Conservation (phyloP, 306 rosid species). For the Sesbania bispinosa region DNA sequence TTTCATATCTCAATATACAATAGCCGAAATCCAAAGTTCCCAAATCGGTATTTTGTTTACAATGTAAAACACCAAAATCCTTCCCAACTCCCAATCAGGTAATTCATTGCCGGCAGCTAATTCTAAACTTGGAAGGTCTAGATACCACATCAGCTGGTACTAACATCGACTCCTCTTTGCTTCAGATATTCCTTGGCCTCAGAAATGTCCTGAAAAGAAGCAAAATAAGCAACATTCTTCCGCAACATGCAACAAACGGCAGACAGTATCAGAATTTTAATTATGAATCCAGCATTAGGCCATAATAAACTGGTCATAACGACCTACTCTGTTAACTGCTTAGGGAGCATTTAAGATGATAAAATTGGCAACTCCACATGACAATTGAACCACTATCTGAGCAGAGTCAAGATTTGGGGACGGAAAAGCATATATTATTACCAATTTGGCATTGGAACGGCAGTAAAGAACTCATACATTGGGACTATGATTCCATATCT, state of each 20-base stretch:
- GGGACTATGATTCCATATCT: no score
- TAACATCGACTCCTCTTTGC: constrained; percentile 64
- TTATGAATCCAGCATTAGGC: not conserved
- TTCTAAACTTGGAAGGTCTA: not conserved
- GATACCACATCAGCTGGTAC: constrained; percentile 39
- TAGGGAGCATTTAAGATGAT: not conserved
- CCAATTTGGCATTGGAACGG: not conserved
- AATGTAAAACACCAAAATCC: constrained; percentile 3
- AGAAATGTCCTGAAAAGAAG: constrained; percentile 53
- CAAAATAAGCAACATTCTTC: constrained; percentile 8
- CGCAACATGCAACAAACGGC: not conserved
- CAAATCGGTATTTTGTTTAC: not conserved
- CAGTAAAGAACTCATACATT: not conserved
- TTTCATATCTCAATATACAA: no score
- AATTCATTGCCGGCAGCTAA: constrained; percentile 1
- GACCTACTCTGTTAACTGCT: not conserved
- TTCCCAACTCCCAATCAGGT: constrained; percentile 4
- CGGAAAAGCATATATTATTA: no score
- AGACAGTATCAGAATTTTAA: not conserved
- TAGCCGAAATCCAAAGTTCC: not conserved
- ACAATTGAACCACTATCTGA: not conserved
- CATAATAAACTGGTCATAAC: not conserved
- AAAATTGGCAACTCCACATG: not conserved
- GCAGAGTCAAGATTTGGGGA: not conserved
- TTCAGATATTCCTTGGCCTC: constrained; percentile 80